A percentile compares a stretch with the other conserved stretches of the same genome.
Conservation (phyloP, 768 basidiomycete species). For the Lentinula lateritia region DNA sequence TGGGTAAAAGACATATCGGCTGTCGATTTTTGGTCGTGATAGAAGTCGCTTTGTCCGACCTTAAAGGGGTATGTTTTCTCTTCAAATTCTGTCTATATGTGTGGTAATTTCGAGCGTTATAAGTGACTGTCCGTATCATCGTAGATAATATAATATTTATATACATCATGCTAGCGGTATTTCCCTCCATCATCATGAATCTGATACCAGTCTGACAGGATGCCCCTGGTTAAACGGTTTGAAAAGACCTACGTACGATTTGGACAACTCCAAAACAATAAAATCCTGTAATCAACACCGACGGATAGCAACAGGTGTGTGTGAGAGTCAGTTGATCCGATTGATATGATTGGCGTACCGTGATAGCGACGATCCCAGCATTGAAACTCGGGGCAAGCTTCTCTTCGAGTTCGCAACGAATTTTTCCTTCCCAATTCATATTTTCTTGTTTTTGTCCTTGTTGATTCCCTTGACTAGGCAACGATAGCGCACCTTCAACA, state of each 20-base stretch:
- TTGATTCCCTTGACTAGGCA: not conserved
- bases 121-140: no score
- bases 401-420: not conserved
- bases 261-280: slow-evolving; percentile 1
- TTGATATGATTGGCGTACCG: not conserved
- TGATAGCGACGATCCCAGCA: not conserved
- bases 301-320: not conserved
- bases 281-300: not conserved
- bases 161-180: not conserved
- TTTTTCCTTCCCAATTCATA: slow-evolving; percentile 3
- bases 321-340: not conserved
- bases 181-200: not conserved
- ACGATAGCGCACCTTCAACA: not conserved
- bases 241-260: not conserved
- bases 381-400: not conserved
- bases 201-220: slow-evolving; percentile 3
- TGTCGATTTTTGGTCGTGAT: not conserved
- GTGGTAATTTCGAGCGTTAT: no score
- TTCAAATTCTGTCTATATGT: no score
- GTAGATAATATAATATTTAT: no score
- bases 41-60: not conserved
- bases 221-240: not conserved
- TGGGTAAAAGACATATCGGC: no score
- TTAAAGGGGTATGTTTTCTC: no score
- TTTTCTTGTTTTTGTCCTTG: not conserved